Evolutionary conservation across 257 asterid species (phyloP), one percentile per base, ranked within the genome.

Genomic region (Paulownia fortunei): DNA sequence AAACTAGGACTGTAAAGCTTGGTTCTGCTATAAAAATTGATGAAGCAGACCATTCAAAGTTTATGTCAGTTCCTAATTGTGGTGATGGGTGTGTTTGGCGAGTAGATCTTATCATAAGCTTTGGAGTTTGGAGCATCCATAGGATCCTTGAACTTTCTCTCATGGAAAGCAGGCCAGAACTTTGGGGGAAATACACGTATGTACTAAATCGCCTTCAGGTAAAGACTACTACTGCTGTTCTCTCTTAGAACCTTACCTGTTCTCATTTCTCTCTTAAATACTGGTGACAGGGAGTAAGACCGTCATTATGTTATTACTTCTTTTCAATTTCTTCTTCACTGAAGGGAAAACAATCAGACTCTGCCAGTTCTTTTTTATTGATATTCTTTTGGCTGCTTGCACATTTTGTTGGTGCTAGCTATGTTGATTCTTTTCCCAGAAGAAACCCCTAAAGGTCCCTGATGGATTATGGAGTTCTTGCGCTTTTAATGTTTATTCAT

Each of bases 201-300:
- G 97, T 90, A 51, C 96, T 96, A 49, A 96, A 96, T 46, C 97
- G 98, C 39, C 98, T 96, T 73, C 99, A 96, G 98, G 99, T 96
- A 86, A 68, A 16, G 15, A 64, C 21, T 51, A 47, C 36, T 42
- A 0, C 52, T 30, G 15, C 9, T 56, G 26, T 51, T 72, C 23
- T 76, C 49, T 47, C 56, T 0, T 6, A 24, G 36, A n/a, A n/a
- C n/a, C n/a, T 13, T 44, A 24, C 36, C 34, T 36, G 16, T 42
- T 34, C 26, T 4, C 7, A 64, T 42, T 65, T 55, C 8, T n/a
- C 26, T 30, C 56, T 36, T 6, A 64, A 59, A 26, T 47, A 41
- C 68, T 16, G 15, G 18, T 73, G 2, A 36, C 18, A 19, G 30
- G 27, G 16, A 44, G 59, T 16, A 18, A 18, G 60, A 0, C 36